Evolutionary conservation across 371 early-diverging fungal genomes (phyloP), one percentile per base, ranked within the genome.

Genomic region (Rhizopus sp.): DNA sequence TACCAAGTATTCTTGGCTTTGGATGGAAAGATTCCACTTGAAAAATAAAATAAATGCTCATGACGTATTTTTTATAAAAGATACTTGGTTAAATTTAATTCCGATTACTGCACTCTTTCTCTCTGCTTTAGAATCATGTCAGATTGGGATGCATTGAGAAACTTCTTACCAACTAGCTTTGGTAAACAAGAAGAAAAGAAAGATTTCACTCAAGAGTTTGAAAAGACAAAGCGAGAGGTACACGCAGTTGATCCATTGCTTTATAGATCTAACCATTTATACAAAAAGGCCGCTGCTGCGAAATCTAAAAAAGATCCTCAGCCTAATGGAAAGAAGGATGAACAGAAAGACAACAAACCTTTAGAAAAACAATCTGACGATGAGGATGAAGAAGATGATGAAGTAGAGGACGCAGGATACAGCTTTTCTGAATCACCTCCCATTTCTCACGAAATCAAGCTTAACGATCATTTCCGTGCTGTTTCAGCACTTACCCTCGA

Each of bases 401-500:
- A 60, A 16, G 73, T 68, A 2, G 61, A 64, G 17, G 67, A 50
- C 5, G 62, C 52, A 39, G 70, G 65, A 7, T 59, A 63, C 8
- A 60, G 50, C 16, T 50, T 60, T 23, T 53, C 49, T 5, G 73
- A 80, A n/a, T 62, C 70, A 6, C 53, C 88, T 33, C 92, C 92
- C 0, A 81, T 86, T 40, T 78, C 90, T 1, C 86, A 88, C 58
- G 85, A 87, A 60, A 82, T 88, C 33, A 72, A 72, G 38, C 63
- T 92, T 12, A 78, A 75, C 49, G 90, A 88, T 63, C 92, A 92
- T 58, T 59, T 64, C 45, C 85, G 84, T 71, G 81, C 92, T 2
- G 90, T 93, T 4, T 87, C 93, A 0, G 88, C 94, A 3, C 69
- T 96, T 30, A 75, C 91, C 0, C 72, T 96, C 41, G 95, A 97